Conservation (phyloP, 257 asterid species). For the Datura wrightii region DNA sequence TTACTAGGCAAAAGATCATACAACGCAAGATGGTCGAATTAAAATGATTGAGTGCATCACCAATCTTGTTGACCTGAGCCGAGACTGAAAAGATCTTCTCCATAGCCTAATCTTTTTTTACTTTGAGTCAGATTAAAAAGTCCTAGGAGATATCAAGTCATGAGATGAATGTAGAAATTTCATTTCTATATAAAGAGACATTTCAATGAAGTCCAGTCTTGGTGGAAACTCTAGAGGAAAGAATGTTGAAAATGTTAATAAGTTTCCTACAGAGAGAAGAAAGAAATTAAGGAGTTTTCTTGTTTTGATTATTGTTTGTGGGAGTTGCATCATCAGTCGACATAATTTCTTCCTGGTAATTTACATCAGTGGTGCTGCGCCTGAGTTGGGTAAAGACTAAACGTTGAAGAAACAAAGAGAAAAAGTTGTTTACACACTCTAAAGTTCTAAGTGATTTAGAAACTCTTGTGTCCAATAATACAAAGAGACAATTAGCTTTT, state of each 20-base stretch:
- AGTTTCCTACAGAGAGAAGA: background rate
- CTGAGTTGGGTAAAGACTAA: background rate
- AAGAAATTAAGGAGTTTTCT: background rate
- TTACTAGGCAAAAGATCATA: slow-evolving; percentile 32
- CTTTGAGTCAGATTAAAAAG: background rate
- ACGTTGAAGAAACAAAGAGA: background rate
- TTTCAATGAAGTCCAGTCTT: background rate
- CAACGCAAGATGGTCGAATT: slow-evolving; percentile 35
- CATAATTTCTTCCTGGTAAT: background rate
- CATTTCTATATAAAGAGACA: background rate
- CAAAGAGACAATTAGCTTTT: no score
- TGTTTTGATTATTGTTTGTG: background rate
- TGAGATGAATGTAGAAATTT: background rate
- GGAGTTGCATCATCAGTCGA: background rate
- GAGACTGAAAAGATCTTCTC: slow-evolving; percentile 31
- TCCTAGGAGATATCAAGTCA: background rate
- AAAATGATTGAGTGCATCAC: slow-evolving; percentile 39
- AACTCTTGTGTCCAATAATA: background rate
- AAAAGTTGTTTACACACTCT: background rate
- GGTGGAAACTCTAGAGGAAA: slow-evolving; percentile 1
- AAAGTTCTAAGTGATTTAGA: background rate
- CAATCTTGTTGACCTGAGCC: slow-evolving; percentile 28
- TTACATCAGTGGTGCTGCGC: background rate
- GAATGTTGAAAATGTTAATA: slow-evolving; percentile 28
- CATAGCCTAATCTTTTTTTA: slow-evolving; percentile 20